Evolutionary conservation across 208 protist genomes (phyloP), one percentile per base, ranked within the genome.

Genomic region (Phytomonas sp.): DNA sequence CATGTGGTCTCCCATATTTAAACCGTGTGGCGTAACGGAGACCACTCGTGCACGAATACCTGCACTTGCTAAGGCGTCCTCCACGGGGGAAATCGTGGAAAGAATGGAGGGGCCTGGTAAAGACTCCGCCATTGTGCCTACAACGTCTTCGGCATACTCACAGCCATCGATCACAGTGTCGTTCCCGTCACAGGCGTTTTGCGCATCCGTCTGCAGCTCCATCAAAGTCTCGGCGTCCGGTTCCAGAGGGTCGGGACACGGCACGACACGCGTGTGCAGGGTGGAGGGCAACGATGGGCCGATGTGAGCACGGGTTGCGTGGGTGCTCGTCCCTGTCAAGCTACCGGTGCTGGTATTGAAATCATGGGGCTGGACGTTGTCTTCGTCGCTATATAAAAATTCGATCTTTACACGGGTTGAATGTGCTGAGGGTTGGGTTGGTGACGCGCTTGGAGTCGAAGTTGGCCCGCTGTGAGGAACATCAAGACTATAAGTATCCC

Each of bases 361-460:
- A 4, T 74, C 52, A n/a, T 7, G 42, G 23, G 31, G 36, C 23
- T 74, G 60, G 8, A 52, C 52, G 6, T 79, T 78, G 0, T 79
- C 85, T 16, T 94, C 88, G 60, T 87, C 83, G 37, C 85, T 91
- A 77, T 91, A 93, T 12, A 93, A 34, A 72, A 89, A 93, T 8
- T 91, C 85, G 70, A 88, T 70, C 67, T 87, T 88, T 0, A 73
- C 80, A 67, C 79, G 79, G 8, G 60, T 56, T 32, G 66, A 45
- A 4, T 23, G 49, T 8, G 33, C 26, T 6, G 52, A 23, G 0
- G 6, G 19, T 26, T 11, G 45, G 6, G 45, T 6, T 19, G 45
- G 26, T 26, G 45, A 33, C 26, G 63, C 45, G 19, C 45, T 56
- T 26, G 45, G 16, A 0, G 45, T 19, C 45, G 19, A 11, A 11